Evolutionary conservation across 2,329 filamentous ascomycete genomes (phyloP).

Genomic region (Colletotrichum aenigma): DNA sequence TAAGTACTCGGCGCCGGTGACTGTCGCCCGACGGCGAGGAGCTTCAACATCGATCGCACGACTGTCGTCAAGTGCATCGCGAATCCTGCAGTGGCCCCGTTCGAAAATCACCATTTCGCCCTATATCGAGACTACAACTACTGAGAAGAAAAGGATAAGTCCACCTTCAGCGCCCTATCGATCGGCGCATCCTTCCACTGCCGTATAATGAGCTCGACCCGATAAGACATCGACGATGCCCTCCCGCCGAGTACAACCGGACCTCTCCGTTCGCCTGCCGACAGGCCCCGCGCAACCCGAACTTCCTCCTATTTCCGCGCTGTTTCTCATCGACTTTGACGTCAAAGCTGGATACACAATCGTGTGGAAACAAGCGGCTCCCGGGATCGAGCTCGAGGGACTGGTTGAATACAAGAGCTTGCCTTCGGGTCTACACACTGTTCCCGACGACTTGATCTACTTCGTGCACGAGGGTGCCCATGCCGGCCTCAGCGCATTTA

Average conservation of each 20-base stretch:
- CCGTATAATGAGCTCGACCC: conserved; percentile 6
- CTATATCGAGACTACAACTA: neutral
- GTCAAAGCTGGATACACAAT: conserved; percentile 92
- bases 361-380: conserved; percentile 79
- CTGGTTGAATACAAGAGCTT: conserved; percentile 96
- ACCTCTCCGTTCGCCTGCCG: conserved; percentile 42
- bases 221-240: conserved; percentile 22
- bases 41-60: conserved; percentile 19
- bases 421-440: conserved; percentile 89
- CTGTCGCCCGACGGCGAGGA: conserved; percentile 4
- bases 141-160: neutral
- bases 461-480: conserved; percentile 83
- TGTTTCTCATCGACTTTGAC: conserved; percentile 92
- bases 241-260: conserved; percentile 42
- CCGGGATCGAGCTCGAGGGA: conserved; percentile 78
- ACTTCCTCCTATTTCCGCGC: conserved; percentile 70
- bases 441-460: conserved; percentile 88
- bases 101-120: neutral
- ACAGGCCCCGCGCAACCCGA: conserved; percentile 42
- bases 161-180: neutral
- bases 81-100: neutral
- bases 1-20: conserved; percentile 1
- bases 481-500: conserved; percentile 90
- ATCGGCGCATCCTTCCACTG: neutral
- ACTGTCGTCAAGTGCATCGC: conserved; percentile 4